These are phyloP conservation scores for Linum tenue DNA, from an alignment of 345 rosid genomes.

Conservation along the genomic window DNA sequence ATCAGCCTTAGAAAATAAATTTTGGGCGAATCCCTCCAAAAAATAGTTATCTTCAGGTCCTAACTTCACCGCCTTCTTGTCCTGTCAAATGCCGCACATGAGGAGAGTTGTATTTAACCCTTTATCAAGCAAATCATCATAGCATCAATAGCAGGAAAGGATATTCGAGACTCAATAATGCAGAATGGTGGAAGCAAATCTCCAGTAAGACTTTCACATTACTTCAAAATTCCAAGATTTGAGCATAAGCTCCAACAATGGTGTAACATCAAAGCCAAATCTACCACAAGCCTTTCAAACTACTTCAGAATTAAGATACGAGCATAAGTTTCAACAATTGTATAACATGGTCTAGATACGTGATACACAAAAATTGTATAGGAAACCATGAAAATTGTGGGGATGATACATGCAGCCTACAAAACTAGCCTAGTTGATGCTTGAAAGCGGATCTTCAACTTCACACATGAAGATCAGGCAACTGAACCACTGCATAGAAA, in stretches of 20 bases:
- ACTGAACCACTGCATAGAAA: neutral
- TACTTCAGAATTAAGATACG: too few species aligned
- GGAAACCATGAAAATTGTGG: constrained; percentile 8
- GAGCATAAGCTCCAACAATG: neutral
- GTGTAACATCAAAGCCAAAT: neutral
- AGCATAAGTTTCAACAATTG: too few species aligned
- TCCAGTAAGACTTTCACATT: too few species aligned
- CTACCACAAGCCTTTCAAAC: too few species aligned
- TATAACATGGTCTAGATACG: too few species aligned
- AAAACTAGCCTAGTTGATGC: neutral
- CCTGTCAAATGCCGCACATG: constrained; percentile 35
- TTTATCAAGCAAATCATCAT: neutral
- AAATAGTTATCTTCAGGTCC: constrained; percentile 75
- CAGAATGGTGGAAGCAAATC: too few species aligned
- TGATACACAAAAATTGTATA: neutral
- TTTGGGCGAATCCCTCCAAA: constrained; percentile 87
- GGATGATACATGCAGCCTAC: constrained; percentile 31
- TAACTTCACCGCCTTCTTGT: constrained; percentile 72
- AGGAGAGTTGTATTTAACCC: neutral
- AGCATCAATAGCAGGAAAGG: neutral
- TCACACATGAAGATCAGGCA: too few species aligned
- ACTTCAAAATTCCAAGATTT: too few species aligned
- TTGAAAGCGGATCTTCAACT: too few species aligned
- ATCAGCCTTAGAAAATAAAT: constrained; percentile 89
- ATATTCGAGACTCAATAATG: too few species aligned